Base-by-base conservation (phyloP, 164 flowering plant species). In the Chloranthus sessilifolius region DNA sequence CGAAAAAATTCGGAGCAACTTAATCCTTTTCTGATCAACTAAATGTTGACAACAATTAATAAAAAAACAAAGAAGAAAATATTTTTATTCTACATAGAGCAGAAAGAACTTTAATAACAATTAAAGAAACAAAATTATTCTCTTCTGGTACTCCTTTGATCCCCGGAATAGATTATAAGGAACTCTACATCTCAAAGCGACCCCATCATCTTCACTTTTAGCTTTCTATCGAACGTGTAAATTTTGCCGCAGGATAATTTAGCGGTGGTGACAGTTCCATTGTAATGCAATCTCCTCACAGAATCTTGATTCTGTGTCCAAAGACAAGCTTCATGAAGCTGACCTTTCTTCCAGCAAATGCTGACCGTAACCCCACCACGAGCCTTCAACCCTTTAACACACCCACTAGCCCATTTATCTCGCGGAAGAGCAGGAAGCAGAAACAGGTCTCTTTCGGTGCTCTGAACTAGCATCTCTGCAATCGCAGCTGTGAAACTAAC, bases 401-500 rank as follows among this genome's bases (percentile, higher is more conserved):
- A 86, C 4, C 97, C 97, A 62, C 65, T 76, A 1, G 82, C 55
- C 97, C 97, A 89, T 56, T 83, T 82, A 52, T 79, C 79, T 1
- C 71, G 60, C 1, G 97, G 97, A 53, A 89, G 86, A 46, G 95
- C 95, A n/a, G 95, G 95, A 47, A 89, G 94, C 28, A 89, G 51
- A 72, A 72, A 75, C n/a, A 86, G 68, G 64, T 89, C 95, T 59
- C 76, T 75, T 33, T 64, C 39, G 12, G 84, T 83, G 71, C 95
- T 89, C 64, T 89, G 97, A 11, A 89, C 91, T 12, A 89, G 86
- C 95, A 89, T 89, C 70, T 89, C 95, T 22, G 95, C 83, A 21
- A 89, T 49, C 50, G 94, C 95, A 29, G 88, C 79, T 39, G 85
- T 46, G 65, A 89, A 84, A 10, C 95, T 88, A 72, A 19, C 17